phyloP scores from a whole-genome alignment of 345 rosid species.

The Psidium guajava region DNA sequence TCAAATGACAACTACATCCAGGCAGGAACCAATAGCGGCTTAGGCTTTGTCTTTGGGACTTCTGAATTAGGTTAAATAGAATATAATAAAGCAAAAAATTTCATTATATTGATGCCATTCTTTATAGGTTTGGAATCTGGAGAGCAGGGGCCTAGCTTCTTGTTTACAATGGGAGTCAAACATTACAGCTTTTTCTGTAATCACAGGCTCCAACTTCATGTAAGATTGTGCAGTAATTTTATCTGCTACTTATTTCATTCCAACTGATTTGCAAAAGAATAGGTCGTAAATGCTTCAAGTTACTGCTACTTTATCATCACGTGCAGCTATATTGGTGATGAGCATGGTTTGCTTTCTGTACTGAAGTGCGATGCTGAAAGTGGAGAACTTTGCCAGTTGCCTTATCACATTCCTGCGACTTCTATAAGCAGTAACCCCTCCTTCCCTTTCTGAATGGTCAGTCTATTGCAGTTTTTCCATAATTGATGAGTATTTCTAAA shows the following conservation, averaged over 20 bases:
- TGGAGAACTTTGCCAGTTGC: constrained; percentile 30
- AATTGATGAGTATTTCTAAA: neutral
- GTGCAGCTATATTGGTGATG: constrained; percentile 51
- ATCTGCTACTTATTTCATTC: neutral
- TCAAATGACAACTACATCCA: constrained; percentile 48
- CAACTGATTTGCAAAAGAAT: neutral
- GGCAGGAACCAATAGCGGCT: constrained; percentile 16
- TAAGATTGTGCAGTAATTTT: constrained; percentile 12
- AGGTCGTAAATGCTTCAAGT: neutral
- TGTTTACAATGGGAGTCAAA: constrained; percentile 49
- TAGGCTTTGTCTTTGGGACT: neutral
- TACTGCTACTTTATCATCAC: neutral
- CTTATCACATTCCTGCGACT: constrained; percentile 33
- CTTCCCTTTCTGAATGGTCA: neutral
- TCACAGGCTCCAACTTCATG: constrained; percentile 51
- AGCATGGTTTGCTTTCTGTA: constrained; percentile 39
- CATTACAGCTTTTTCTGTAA: constrained; percentile 51
- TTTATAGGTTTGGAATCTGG: constrained; percentile 61
- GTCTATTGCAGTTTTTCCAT: neutral
- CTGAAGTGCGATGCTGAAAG: constrained; percentile 39
- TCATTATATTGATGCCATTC: neutral
- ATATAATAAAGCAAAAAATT: neutral
- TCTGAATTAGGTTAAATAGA: neutral
- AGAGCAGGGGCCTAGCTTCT: constrained; percentile 28
- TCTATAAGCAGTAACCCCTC: constrained; percentile 32